Conservation (phyloP, 306 rosid genomes). For the Erythrophleum fordii region DNA sequence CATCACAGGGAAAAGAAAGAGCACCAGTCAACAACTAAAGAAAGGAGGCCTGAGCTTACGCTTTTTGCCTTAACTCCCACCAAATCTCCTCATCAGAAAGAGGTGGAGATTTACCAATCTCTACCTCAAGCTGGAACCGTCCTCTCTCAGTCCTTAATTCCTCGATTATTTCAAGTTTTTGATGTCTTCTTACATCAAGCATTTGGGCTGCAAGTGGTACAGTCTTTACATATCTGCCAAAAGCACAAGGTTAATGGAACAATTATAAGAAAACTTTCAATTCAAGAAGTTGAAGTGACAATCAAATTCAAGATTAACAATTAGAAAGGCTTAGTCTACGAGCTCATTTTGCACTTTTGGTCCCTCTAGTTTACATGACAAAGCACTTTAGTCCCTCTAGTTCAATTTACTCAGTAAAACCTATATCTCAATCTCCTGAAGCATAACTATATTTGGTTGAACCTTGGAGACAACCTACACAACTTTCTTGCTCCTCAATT, state of each 20-base stretch:
- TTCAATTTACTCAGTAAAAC: no score
- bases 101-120: slow-evolving; percentile 96
- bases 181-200: slow-evolving; percentile 90
- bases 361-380: neutral
- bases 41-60: slow-evolving; percentile 58
- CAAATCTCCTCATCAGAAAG: slow-evolving; percentile 87
- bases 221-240: slow-evolving; percentile 84
- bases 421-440: no score
- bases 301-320: slow-evolving; percentile 28
- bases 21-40: slow-evolving; percentile 28
- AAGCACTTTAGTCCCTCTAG: neutral
- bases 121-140: slow-evolving; percentile 80
- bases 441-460: no score
- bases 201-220: slow-evolving; percentile 96
- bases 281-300: slow-evolving; percentile 27
- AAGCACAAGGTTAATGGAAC: slow-evolving; percentile 21
- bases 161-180: slow-evolving; percentile 82
- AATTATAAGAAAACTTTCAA: slow-evolving; percentile 6
- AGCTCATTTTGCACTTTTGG: neutral
- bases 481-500: neutral
- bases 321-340: slow-evolving; percentile 2
- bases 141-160: slow-evolving; percentile 70
- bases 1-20: slow-evolving; percentile 26
- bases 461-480: no score
- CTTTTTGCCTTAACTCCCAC: slow-evolving; percentile 85